Conservation (phyloP, 768 basidiomycete species). For the Lyophyllum atratum region DNA sequence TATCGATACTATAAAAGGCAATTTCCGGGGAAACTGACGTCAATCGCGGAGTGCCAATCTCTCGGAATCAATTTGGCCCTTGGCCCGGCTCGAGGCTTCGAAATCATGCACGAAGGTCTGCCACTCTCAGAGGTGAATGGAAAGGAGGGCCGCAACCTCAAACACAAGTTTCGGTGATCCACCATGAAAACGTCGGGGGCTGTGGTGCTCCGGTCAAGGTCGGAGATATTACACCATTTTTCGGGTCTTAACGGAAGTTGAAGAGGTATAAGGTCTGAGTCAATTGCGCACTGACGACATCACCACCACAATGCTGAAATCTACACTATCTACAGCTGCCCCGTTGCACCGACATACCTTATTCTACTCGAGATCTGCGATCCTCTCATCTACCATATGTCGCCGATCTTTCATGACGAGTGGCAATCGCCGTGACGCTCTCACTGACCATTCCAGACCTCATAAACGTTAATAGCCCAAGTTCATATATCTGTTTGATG, state of each 20-base stretch:
- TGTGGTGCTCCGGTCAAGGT: constrained; percentile 9
- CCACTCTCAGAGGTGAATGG: background rate
- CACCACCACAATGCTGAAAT: constrained; percentile 10
- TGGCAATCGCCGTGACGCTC: constrained; percentile 9
- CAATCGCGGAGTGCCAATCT: constrained; percentile 4
- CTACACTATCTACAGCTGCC: constrained; percentile 8
- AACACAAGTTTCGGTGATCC: background rate
- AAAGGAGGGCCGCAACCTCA: background rate
- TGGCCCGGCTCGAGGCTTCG: background rate
- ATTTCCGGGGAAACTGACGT: constrained; percentile 2
- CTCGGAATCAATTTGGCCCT: background rate
- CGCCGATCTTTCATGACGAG: constrained; percentile 19
- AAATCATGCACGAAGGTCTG: background rate
- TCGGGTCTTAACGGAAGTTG: constrained; percentile 18
- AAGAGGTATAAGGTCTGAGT: constrained; percentile 15
- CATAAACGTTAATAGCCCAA: constrained; percentile 19
- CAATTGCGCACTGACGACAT: background rate
- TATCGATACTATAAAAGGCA: constrained; percentile 2
- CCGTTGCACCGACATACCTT: constrained; percentile 13
- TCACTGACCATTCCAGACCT: constrained; percentile 19
- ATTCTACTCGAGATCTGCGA: constrained; percentile 7
- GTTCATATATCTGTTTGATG: background rate
- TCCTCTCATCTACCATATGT: constrained; percentile 8
- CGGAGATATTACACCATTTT: constrained; percentile 8
- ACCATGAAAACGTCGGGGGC: background rate